Base-by-base conservation (phyloP, 768 basidiomycete species). In the Psilocybe azurescens region DNA sequence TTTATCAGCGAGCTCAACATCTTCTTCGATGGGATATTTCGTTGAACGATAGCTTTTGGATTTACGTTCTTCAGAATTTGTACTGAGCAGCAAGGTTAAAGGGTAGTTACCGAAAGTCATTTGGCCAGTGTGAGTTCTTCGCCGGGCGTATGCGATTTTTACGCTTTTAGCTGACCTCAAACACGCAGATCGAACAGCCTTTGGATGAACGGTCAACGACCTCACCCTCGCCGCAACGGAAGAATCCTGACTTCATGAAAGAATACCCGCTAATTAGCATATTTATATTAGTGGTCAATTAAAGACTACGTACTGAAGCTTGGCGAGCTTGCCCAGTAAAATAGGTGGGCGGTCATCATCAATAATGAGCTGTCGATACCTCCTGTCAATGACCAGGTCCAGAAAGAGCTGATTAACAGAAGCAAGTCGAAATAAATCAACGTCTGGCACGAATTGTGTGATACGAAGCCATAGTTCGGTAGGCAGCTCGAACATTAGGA, bases 381-480 rank as follows among this genome's bases (percentile, higher is more conserved):
- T 59, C 39, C 70, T 60, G 51, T 71, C 70, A 5, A 54, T 62
- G 9, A 51, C 61, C 9, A 61, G 32, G 29, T 66, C 61, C 36
- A 58, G 58, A 59, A 71, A 71, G 38, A 67, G 56, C 6, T 53
- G 64, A 54, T 64, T 68, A 13, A 67, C 60, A 2, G 62, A 56
- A 2, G 58, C 60, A 8, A 69, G 59, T 14, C 59, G 62, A 48
- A 50, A 63, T 6, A 69, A 51, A 36, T 65, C 58, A 13, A 38
- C 11, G 57, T 68, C 68, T 6, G 70, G 65, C 13, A 68, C 54
- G 51, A 65, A 67, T 28, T 66, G 54, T 20, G 64, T 61, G 52
- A 71, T 64, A 47, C 66, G 65, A 28, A 71, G 59, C 70, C 70
- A 71, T 30, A 71, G 59, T 57, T 71, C 70, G 20, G 67, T 56